Evolutionary conservation across 768 basidiomycete genomes (phyloP).

Genomic region (Tricholoma hemisulphureum): DNA sequence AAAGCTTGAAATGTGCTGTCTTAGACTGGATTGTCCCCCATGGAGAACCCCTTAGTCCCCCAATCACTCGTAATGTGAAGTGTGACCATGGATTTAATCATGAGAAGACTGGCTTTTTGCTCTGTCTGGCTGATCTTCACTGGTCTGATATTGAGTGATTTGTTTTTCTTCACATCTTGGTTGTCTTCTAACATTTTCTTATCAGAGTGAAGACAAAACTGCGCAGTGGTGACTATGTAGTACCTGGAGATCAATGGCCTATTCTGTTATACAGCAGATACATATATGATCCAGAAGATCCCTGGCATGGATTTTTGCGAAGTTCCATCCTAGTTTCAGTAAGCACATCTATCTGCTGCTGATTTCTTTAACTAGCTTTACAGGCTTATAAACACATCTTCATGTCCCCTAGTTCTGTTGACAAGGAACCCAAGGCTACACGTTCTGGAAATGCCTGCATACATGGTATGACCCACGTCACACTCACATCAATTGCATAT

Average conservation of each 20-base stretch:
- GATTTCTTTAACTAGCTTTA: background rate
- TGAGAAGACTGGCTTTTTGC: background rate
- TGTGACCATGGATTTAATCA: background rate
- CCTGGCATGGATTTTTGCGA: background rate
- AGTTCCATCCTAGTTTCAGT: slow-evolving; percentile 2
- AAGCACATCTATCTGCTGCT: background rate
- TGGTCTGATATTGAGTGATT: slow-evolving; percentile 8
- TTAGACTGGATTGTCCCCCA: background rate
- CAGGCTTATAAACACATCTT: slow-evolving; percentile 10
- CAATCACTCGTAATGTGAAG: background rate
- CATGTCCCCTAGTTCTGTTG: slow-evolving; percentile 2
- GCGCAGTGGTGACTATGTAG: slow-evolving; percentile 8
- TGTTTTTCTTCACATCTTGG: background rate
- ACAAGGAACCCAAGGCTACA: background rate
- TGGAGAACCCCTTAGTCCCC: background rate
- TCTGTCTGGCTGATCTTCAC: slow-evolving; percentile 9
- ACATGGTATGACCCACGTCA: background rate
- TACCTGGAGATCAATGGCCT: slow-evolving; percentile 20
- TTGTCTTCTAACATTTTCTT: background rate
- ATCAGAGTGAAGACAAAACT: slow-evolving; percentile 4
- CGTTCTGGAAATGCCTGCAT: background rate
- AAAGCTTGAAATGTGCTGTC: background rate
- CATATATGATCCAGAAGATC: background rate
- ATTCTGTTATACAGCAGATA: slow-evolving; percentile 8
- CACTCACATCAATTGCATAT: background rate